These are phyloP conservation scores for Apophysomyces trapeziformis DNA, from an alignment of 371 early-diverging fungal genomes.

Conservation along the genomic window DNA sequence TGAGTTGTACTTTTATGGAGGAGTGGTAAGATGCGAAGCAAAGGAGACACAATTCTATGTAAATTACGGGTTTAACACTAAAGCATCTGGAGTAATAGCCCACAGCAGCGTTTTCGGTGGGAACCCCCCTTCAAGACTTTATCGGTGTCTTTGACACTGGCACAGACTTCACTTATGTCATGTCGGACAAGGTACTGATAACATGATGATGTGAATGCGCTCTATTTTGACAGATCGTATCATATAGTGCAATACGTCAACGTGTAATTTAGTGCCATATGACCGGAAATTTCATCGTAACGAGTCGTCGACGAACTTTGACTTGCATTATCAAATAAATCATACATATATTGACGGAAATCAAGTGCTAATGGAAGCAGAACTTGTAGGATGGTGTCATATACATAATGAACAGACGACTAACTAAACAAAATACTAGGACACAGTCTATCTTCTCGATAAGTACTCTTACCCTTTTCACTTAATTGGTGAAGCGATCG, in stretches of 20 bases:
- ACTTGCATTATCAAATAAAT: constrained; percentile 23
- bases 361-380: constrained; percentile 30
- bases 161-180: constrained; percentile 33
- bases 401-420: background rate
- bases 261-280: constrained; percentile 20
- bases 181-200: constrained; percentile 21
- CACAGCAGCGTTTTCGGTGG: constrained; percentile 20
- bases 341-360: constrained; percentile 34
- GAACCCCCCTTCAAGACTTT: constrained; percentile 35
- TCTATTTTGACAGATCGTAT: too few relatives aligned
- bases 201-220: background rate
- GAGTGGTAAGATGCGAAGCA: constrained; percentile 17
- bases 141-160: constrained; percentile 39
- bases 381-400: constrained; percentile 23
- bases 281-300: constrained; percentile 22
- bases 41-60: background rate
- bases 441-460: constrained; percentile 28
- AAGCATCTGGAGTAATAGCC: constrained; percentile 4
- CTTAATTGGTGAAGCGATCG: constrained; percentile 32
- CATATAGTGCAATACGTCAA: constrained; percentile 23
- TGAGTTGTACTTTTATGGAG: constrained; percentile 13
- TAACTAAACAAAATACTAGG: constrained; percentile 19
- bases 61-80: background rate
- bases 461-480: constrained; percentile 20
- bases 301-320: constrained; percentile 26